These are phyloP conservation scores for Silene vulgaris DNA, from an alignment of 179 eudicot species.

Conservation along the genomic window DNA sequence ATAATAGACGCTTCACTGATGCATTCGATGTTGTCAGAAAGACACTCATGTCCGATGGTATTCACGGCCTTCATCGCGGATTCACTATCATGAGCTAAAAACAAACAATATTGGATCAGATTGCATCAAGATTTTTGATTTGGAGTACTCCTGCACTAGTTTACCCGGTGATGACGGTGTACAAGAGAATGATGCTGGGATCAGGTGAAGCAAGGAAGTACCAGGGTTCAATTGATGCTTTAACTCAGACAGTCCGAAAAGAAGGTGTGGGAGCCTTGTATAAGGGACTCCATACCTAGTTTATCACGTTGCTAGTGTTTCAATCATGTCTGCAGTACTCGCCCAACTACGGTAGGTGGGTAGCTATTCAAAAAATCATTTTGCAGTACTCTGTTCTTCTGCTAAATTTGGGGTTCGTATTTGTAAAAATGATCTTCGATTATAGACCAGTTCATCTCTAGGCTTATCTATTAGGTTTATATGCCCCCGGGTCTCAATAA, in stretches of 20 bases:
- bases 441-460: too few species aligned
- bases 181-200: constrained; percentile 29
- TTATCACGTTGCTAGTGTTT: neutral
- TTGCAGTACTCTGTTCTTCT: too few species aligned
- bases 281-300: neutral
- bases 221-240: constrained; percentile 14
- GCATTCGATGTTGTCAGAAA: too few species aligned
- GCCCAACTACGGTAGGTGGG: too few species aligned
- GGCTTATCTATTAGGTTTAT: too few species aligned
- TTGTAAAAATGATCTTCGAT: too few species aligned
- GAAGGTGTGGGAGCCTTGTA: constrained; percentile 25
- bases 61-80: too few species aligned
- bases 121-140: neutral
- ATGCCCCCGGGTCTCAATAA: too few species aligned
- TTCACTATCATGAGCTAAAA: neutral
- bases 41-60: too few species aligned
- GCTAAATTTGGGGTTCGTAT: too few species aligned
- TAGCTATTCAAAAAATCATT: too few species aligned
- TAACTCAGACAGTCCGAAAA: constrained; percentile 15
- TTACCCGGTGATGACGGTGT: constrained; percentile 15
- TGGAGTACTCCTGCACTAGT: neutral
- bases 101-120: neutral
- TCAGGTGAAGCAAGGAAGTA: constrained; percentile 23
- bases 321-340: constrained; percentile 20
- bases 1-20: too few species aligned